These are phyloP conservation scores for Achlya hypogyna DNA, from an alignment of 352 stramenopile species.

Conservation along the genomic window DNA sequence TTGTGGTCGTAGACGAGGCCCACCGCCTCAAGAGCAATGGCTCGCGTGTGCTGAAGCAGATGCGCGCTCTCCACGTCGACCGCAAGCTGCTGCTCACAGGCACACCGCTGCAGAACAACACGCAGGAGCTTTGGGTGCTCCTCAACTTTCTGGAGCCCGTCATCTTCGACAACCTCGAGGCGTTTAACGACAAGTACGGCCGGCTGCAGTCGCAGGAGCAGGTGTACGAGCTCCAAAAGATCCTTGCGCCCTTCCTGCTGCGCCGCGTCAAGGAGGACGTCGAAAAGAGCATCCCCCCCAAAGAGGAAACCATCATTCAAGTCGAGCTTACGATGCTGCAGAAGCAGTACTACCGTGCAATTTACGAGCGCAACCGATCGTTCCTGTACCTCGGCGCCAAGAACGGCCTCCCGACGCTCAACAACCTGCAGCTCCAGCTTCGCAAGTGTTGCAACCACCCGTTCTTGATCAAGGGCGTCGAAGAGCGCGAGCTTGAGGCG, in stretches of 20 bases:
- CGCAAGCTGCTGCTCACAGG: slow-evolving; percentile 94
- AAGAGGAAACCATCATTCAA: slow-evolving; percentile 94
- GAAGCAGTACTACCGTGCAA: slow-evolving; percentile 98
- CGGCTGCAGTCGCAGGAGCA: slow-evolving; percentile 89
- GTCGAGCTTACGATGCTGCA: slow-evolving; percentile 97
- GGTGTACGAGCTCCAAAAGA: slow-evolving; percentile 89
- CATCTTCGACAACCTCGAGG: slow-evolving; percentile 81
- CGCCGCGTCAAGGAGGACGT: slow-evolving; percentile 97
- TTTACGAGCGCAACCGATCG: slow-evolving; percentile 99
- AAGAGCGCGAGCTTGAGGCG: slow-evolving; percentile 74
- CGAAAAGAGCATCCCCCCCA: slow-evolving; percentile 93
- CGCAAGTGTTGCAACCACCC: slow-evolving; percentile 99
- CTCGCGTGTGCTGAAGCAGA: slow-evolving; percentile 81
- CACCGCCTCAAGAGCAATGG: slow-evolving; percentile 71
- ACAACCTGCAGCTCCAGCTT: slow-evolving; percentile 99
- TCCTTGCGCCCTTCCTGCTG: slow-evolving; percentile 92
- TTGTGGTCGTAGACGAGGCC: slow-evolving; percentile 77
- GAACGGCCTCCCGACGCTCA: slow-evolving; percentile 85
- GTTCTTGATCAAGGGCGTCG: slow-evolving; percentile 96
- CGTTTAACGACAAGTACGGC: slow-evolving; percentile 90
- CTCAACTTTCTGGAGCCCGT: slow-evolving; percentile 95
- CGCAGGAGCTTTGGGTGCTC: slow-evolving; percentile 95
- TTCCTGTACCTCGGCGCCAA: slow-evolving; percentile 90
- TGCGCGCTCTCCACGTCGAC: slow-evolving; percentile 75
- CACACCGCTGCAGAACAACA: slow-evolving; percentile 96